Conservation (phyloP, 2,329 filamentous ascomycete species). For the Waltergamsia citrina region DNA sequence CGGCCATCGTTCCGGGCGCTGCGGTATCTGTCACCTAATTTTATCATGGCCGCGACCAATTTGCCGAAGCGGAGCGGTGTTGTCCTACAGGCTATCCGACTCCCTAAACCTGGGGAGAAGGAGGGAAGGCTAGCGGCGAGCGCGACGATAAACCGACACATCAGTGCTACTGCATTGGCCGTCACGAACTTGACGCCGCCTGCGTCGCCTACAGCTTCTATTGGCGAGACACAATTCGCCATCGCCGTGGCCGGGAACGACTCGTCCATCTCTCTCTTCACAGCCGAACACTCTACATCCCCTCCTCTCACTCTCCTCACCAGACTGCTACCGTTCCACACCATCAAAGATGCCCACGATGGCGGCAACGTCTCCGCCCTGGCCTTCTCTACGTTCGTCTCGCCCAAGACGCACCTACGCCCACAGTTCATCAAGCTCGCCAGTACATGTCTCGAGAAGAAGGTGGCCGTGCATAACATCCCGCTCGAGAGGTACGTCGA, state of each 20-base stretch:
- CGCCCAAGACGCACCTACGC: constrained; percentile 35
- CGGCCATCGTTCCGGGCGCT: constrained; percentile 47
- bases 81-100: constrained; percentile 45
- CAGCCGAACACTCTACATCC: constrained; percentile 56
- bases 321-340: constrained; percentile 41
- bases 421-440: constrained; percentile 57
- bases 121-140: constrained; percentile 41
- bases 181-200: constrained; percentile 58
- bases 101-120: constrained; percentile 28
- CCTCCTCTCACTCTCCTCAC: constrained; percentile 37
- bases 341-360: constrained; percentile 41
- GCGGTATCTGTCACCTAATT: constrained; percentile 48
- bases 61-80: constrained; percentile 48
- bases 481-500: constrained; percentile 46
- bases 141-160: constrained; percentile 51
- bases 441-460: constrained; percentile 72
- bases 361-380: constrained; percentile 47
- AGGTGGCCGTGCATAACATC: constrained; percentile 70
- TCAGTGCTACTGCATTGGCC: constrained; percentile 71
- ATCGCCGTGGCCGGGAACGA: constrained; percentile 76
- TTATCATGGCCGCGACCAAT: constrained; percentile 49
- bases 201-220: constrained; percentile 34
- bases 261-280: constrained; percentile 68
- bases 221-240: constrained; percentile 64
- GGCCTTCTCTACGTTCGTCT: constrained; percentile 46